Base-by-base conservation (phyloP, 164 flowering plant species). In the Berberis thunbergii region DNA sequence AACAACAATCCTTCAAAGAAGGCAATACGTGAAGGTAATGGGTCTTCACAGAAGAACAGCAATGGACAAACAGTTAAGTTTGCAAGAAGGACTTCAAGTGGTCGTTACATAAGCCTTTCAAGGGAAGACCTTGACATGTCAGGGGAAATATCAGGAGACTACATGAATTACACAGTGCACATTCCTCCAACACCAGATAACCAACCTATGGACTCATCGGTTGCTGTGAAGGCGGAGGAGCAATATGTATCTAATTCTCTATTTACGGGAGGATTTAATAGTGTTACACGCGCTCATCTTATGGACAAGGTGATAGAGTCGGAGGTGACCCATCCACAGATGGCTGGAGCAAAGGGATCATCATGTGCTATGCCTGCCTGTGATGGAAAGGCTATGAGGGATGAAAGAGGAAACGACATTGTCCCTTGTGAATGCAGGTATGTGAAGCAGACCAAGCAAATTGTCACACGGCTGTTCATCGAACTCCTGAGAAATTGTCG, bases 271-370 rank as follows among this genome's bases (percentile, higher is more conserved):
- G 91, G 91, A 12, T 86, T 86, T 74, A 86, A 86, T 61, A 84
- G 86, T 53, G 86, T 83, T 41, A 84, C 92, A 0, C 75, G 92
- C 0, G 85, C 91, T 0, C 91, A 84, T 66, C 81, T 82, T 43
- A 86, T 86, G 88, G 86, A 86, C 63, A 84, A 86, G 74, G 88
- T 86, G 68, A 86, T 81, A 1, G 91, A 86, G 2, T 81, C 91
- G 1, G 82, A 82, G 68, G 82, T 81, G 3, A 72, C 44, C 42
- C 91, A 84, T 60, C 86, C 88, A 3, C 86, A 84, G 57, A 80
- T 81, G 88, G 84, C 83, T 11, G 87, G 89, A 3, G 73, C 84
- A 53, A 80, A 70, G 53, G 87, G 84, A 6, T 84, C 86, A 5
- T 58, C 77, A 0, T 86, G 86, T 64, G 45, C 77, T 39, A 77